phyloP scores from a whole-genome alignment of 257 asterid species.

The Leonotis leonurus region DNA sequence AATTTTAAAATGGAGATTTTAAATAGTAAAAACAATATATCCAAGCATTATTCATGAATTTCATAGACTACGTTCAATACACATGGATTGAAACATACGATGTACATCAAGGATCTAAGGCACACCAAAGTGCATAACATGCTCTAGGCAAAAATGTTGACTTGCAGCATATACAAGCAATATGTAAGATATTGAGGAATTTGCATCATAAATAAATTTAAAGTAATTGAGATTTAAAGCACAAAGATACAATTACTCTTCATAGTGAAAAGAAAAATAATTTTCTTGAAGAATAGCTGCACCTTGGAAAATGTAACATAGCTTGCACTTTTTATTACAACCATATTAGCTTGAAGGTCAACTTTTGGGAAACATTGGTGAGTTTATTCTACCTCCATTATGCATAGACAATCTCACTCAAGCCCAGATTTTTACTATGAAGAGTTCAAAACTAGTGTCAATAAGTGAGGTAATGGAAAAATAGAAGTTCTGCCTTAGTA shows the following conservation, averaged over 20 bases:
- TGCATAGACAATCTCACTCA: not conserved
- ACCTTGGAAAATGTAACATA: not conserved
- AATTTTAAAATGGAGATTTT: conserved; percentile 9
- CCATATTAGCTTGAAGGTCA: not conserved
- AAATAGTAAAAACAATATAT: not conserved
- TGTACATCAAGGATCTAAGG: not conserved
- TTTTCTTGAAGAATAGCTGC: not conserved
- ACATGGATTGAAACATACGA: not conserved
- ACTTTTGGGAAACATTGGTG: not conserved
- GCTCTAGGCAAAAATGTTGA: not conserved
- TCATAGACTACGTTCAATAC: conserved; percentile 6
- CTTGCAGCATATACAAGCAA: not conserved
- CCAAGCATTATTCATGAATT: not conserved
- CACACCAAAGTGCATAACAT: not conserved
- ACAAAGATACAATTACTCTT: not conserved
- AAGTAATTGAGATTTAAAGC: not conserved
- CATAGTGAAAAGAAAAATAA: not conserved
- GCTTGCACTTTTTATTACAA: not conserved
- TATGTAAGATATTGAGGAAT: not conserved
- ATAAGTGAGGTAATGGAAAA: no score
- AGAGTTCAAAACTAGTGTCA: not conserved
- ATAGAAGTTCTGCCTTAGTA: no score
- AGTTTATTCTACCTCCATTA: not conserved
- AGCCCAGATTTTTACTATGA: not conserved
- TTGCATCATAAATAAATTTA: not conserved